These are phyloP conservation scores for Xylaria sp. DNA, from an alignment of 2,329 filamentous ascomycete species.

Conservation along the genomic window DNA sequence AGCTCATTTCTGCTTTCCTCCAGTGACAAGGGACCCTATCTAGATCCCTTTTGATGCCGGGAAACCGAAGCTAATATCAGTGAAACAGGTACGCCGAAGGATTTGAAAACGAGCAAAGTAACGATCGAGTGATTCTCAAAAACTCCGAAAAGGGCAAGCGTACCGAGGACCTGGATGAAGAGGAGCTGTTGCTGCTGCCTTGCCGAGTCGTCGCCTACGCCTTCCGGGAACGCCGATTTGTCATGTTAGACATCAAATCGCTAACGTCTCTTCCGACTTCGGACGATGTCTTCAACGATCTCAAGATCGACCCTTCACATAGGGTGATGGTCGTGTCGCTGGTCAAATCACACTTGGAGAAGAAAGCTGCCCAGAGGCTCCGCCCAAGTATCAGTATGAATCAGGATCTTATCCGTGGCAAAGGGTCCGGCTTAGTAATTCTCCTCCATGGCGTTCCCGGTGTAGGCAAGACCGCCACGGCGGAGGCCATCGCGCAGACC, in stretches of 20 bases:
- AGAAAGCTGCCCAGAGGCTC: neutral
- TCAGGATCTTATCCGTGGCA: constrained; percentile 17
- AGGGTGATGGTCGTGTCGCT: constrained; percentile 2
- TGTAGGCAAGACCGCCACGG: constrained; percentile 24
- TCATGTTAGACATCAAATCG: constrained; percentile 1
- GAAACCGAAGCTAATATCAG: neutral
- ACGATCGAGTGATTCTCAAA: neutral
- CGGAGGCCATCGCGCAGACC: constrained; percentile 12
- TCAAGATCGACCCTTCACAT: constrained; percentile 2
- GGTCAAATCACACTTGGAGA: constrained; percentile 10
- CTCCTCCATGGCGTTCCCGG: constrained; percentile 23
- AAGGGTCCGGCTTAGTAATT: constrained; percentile 19
- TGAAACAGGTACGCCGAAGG: neutral
- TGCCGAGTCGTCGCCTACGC: constrained; percentile 12
- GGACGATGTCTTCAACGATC: constrained; percentile 6
- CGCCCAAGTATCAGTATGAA: constrained; percentile 1
- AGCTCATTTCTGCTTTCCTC: neutral
- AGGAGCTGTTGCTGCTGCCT: constrained; percentile 9
- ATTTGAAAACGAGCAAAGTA: neutral
- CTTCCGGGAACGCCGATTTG: constrained; percentile 9
- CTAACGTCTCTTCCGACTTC: neutral
- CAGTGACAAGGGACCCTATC: neutral
- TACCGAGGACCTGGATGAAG: neutral
- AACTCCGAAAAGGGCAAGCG: neutral
- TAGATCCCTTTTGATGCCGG: neutral